Evolutionary conservation across 108 stramenopile species (phyloP).

Genomic region (Mediolabrus comicus): DNA sequence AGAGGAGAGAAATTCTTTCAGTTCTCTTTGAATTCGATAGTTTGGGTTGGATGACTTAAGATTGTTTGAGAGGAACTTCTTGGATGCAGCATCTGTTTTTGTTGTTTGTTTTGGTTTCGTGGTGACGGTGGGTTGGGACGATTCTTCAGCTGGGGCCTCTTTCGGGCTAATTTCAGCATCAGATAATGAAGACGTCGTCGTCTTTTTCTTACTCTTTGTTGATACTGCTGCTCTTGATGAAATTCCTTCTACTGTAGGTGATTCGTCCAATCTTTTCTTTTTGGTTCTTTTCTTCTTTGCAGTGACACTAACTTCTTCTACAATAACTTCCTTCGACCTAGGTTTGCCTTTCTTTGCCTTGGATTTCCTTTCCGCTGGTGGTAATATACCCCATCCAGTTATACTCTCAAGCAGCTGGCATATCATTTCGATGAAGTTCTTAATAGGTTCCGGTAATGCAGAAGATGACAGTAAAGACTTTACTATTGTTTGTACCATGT

Average conservation of each 20-base stretch:
- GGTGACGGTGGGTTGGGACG: conserved; percentile 1
- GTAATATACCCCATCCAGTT: conserved; percentile 30
- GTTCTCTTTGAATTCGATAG: conserved; percentile 86
- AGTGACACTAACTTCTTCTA: conserved; percentile 15
- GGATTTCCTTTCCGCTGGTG: conserved; percentile 4
- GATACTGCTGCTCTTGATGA: neutral
- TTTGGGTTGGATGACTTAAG: conserved; percentile 73
- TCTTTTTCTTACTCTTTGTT: conserved; percentile 8
- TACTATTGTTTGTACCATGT: conserved; percentile 19
- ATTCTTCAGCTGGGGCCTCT: neutral
- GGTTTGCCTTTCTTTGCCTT: conserved; percentile 34
- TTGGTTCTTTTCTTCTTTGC: neutral
- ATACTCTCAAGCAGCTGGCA: conserved; percentile 26
- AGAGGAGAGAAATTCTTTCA: conserved; percentile 79
- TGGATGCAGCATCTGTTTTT: conserved; percentile 44
- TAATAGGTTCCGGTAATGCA: conserved; percentile 26
- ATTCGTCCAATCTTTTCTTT: conserved; percentile 4
- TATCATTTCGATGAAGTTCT: conserved; percentile 28
- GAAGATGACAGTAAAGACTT: conserved; percentile 20
- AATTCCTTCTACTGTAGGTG: neutral
- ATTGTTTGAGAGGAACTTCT: conserved; percentile 56
- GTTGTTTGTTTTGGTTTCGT: conserved; percentile 26
- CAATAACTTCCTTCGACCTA: conserved; percentile 31
- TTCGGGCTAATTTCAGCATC: neutral
- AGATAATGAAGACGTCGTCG: neutral